These are phyloP conservation scores for Leccinum obscurum DNA, from an alignment of 768 basidiomycete species.

Conservation along the genomic window DNA sequence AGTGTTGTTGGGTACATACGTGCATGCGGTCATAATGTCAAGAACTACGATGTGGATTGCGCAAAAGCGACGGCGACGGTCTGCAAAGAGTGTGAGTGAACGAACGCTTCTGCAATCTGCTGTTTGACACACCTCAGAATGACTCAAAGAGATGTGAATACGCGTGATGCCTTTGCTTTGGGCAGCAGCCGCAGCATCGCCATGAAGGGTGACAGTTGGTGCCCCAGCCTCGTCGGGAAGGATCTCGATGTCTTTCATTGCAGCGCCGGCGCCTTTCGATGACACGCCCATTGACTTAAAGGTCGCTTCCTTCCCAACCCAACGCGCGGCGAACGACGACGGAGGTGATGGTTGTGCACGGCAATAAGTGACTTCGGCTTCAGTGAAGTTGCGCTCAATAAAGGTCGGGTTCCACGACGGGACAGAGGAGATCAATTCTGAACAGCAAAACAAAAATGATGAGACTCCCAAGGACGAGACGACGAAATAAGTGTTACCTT, in stretches of 20 bases:
- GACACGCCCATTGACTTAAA: slow-evolving; percentile 94
- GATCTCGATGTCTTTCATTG: slow-evolving; percentile 98
- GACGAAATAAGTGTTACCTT: slow-evolving; percentile 52
- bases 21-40: not conserved
- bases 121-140: slow-evolving; percentile 76
- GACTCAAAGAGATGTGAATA: slow-evolving; percentile 84
- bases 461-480: not conserved
- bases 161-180: slow-evolving; percentile 67
- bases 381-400: slow-evolving; percentile 90
- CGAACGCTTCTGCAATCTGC: slow-evolving; percentile 1
- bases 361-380: slow-evolving; percentile 86
- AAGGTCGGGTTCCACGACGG: slow-evolving; percentile 89
- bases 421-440: slow-evolving; percentile 90
- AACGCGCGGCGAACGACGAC: slow-evolving; percentile 94
- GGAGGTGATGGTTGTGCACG: slow-evolving; percentile 77
- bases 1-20: slow-evolving; percentile 4
- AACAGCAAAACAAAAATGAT: not conserved
- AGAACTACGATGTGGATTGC: slow-evolving; percentile 51
- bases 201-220: slow-evolving; percentile 75
- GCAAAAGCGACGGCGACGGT: slow-evolving; percentile 88
- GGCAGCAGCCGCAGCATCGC: slow-evolving; percentile 77
- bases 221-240: slow-evolving; percentile 76
- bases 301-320: slow-evolving; percentile 96
- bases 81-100: slow-evolving; percentile 38
- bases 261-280: slow-evolving; percentile 89